A percentile compares a stretch with the other conserved stretches of the same genome.
phyloP scores from a whole-genome alignment of 306 rosid species.

The Fagus crenata region DNA sequence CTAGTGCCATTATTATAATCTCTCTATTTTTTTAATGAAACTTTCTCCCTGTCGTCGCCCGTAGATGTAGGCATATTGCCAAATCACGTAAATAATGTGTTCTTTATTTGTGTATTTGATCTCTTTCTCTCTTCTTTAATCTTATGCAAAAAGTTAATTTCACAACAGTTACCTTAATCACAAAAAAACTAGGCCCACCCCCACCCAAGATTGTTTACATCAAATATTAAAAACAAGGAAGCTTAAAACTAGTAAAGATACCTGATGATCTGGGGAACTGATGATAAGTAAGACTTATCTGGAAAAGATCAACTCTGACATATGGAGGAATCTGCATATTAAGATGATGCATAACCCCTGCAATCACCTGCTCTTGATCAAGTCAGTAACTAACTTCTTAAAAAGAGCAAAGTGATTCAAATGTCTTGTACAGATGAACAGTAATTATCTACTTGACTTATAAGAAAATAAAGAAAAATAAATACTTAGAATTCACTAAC shows the following conservation, averaged over 20 bases:
- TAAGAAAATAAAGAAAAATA: not conserved
- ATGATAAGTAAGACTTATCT: not conserved
- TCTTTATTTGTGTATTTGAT: no score
- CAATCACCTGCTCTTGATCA: not conserved
- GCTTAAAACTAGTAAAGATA: not conserved
- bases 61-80: no score
- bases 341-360: slow-evolving; percentile 3
- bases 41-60: no score
- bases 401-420: not conserved
- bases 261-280: not conserved
- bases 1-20: no score
- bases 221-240: no score
- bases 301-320: not conserved
- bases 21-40: no score
- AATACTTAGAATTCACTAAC: not conserved
- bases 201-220: no score
- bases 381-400: not conserved
- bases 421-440: not conserved
- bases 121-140: no score
- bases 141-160: no score
- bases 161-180: no score
- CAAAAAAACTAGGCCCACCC: no score
- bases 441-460: not conserved
- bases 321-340: not conserved
- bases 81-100: no score